phyloP scores from a whole-genome alignment of 2,329 filamentous ascomycete genomes.

The Trichoderma guizhouense region DNA sequence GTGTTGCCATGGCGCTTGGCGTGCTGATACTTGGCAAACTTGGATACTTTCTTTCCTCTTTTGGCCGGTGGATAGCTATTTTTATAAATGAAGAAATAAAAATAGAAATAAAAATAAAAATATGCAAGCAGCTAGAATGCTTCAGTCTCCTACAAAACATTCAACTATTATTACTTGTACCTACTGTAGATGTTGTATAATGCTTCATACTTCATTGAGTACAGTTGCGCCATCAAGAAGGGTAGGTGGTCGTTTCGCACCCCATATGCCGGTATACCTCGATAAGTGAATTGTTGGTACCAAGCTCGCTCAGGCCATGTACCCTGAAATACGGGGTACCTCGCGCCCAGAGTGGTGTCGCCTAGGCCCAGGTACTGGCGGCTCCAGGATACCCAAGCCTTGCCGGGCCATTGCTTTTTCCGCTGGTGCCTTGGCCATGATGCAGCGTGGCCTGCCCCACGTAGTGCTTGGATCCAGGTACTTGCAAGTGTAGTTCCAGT shows the following conservation, averaged over 20 bases:
- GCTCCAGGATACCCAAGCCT: not conserved
- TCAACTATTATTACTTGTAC: not conserved
- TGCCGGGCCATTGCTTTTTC: conserved; percentile 19
- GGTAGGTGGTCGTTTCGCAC: not conserved
- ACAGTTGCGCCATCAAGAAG: not conserved
- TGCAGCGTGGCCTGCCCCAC: conserved; percentile 19
- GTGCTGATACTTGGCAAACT: not conserved
- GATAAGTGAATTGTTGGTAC: not conserved
- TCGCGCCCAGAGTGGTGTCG: not conserved
- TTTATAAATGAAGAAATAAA: not conserved
- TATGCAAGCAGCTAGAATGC: not conserved
- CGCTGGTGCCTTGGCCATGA: conserved; percentile 13
- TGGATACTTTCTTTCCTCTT: not conserved
- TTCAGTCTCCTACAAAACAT: not conserved
- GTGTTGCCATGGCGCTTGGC: not conserved
- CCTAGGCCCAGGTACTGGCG: not conserved
- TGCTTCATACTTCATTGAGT: not conserved
- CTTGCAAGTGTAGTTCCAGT: not conserved
- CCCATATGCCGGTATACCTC: not conserved
- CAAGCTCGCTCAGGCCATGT: not conserved
- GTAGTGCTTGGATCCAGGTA: conserved; percentile 9
- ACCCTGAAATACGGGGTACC: not conserved
- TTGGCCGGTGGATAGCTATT: not conserved
- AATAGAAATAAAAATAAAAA: not conserved
- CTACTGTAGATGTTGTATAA: not conserved